These are phyloP conservation scores for Populus alba DNA, from an alignment of 345 rosid genomes.

Conservation along the genomic window DNA sequence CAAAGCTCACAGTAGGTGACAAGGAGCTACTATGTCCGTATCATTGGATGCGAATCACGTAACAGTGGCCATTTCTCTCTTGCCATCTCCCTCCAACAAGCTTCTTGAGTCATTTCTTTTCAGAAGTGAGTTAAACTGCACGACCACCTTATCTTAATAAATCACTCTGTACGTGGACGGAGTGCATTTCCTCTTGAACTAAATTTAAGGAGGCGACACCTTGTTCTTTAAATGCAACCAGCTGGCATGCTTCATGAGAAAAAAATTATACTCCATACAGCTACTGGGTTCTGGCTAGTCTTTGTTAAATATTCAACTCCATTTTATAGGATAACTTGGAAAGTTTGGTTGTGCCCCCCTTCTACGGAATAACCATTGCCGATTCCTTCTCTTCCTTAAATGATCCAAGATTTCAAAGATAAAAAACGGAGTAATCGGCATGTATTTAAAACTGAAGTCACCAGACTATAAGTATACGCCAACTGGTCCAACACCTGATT, in stretches of 20 bases:
- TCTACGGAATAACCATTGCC: not conserved
- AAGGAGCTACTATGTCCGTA: not conserved
- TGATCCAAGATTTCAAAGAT: not conserved
- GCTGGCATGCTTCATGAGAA: too few species aligned
- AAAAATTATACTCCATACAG: not conserved
- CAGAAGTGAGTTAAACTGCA: too few species aligned
- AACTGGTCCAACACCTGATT: conserved; percentile 12
- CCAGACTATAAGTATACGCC: not conserved
- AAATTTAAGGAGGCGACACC: not conserved
- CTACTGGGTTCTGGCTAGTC: not conserved
- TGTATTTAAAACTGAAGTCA: not conserved
- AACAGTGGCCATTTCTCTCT: not conserved
- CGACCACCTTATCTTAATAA: not conserved
- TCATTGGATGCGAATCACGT: not conserved
- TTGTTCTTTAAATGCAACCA: not conserved
- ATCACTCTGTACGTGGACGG: not conserved
- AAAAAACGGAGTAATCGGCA: not conserved
- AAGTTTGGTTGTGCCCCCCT: not conserved
- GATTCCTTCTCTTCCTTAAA: not conserved
- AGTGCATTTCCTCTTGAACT: not conserved
- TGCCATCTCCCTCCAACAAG: not conserved
- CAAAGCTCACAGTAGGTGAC: not conserved
- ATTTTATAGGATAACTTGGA: not conserved
- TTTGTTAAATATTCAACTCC: conserved; percentile 1
- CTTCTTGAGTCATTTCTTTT: too few species aligned